Conservation (phyloP, 768 basidiomycete genomes). For the Hygrophorus russula region DNA sequence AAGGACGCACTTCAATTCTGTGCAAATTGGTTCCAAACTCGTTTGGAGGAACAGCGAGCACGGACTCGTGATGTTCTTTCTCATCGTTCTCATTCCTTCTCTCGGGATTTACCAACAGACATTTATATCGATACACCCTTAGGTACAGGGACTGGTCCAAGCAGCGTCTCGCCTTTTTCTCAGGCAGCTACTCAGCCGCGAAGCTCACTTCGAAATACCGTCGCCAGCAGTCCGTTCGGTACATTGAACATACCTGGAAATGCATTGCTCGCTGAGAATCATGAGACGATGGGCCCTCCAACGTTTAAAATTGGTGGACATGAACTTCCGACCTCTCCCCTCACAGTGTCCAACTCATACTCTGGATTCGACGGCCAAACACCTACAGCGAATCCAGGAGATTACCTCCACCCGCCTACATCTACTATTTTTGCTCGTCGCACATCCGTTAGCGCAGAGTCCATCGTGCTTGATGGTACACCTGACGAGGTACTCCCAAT, state of each 20-base stretch:
- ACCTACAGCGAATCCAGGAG: slow-evolving; percentile 37
- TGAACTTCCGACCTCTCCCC: slow-evolving; percentile 52
- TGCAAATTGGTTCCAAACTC: slow-evolving; percentile 88
- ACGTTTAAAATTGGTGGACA: slow-evolving; percentile 49
- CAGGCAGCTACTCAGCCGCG: slow-evolving; percentile 32
- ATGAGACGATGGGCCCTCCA: slow-evolving; percentile 24
- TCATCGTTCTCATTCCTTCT: slow-evolving; percentile 35
- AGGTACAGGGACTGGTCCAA: slow-evolving; percentile 20
- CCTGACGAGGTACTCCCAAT: slow-evolving; percentile 60
- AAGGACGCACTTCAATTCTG: slow-evolving; percentile 88
- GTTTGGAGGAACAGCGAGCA: slow-evolving; percentile 75
- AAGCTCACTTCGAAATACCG: slow-evolving; percentile 43
- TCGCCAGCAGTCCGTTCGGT: slow-evolving; percentile 63
- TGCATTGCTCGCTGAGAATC: slow-evolving; percentile 48
- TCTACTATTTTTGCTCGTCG: slow-evolving; percentile 81
- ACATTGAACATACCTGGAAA: slow-evolving; percentile 75
- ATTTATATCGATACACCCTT: slow-evolving; percentile 47
- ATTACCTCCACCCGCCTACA: slow-evolving; percentile 63
- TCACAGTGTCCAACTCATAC: slow-evolving; percentile 41
- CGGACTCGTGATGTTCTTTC: slow-evolving; percentile 57
- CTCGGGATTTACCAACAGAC: slow-evolving; percentile 40
- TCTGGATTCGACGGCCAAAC: slow-evolving; percentile 38
- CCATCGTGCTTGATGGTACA: slow-evolving; percentile 72
- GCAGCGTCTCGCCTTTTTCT: slow-evolving; percentile 46
- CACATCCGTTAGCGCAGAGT: slow-evolving; percentile 93